phyloP scores from a whole-genome alignment of 2,329 filamentous ascomycete species.

The Fusarium nygamai region DNA sequence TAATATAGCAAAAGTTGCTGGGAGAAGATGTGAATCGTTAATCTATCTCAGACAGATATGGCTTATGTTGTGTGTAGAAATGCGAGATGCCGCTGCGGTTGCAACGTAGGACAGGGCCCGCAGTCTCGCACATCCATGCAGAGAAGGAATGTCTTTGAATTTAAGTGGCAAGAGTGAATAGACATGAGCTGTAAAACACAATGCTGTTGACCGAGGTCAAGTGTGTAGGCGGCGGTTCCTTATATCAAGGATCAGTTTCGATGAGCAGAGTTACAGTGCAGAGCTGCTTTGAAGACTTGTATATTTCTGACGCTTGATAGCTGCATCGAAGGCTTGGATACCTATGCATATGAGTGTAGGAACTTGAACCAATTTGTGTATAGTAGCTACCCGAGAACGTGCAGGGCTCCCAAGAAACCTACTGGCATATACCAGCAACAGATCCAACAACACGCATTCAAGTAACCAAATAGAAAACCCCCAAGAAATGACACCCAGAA shows the following conservation, averaged over 20 bases:
- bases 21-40: background rate
- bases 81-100: constrained; percentile 40
- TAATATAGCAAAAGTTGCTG: background rate
- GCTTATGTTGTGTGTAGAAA: constrained; percentile 20
- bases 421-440: background rate
- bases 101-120: constrained; percentile 31
- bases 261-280: too few species aligned
- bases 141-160: background rate
- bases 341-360: background rate
- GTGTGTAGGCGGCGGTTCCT: background rate
- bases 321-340: background rate
- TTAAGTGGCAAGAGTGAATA: constrained; percentile 6
- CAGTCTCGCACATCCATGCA: constrained; percentile 16
- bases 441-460: background rate
- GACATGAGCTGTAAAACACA: background rate
- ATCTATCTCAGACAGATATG: constrained; percentile 29
- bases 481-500: background rate
- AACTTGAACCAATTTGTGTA: background rate
- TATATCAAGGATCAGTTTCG: background rate
- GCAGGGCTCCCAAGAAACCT: background rate
- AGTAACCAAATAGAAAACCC: background rate
- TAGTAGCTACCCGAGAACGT: background rate
- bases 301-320: background rate
- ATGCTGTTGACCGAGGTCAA: background rate
- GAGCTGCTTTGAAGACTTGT: background rate